Base-by-base conservation (phyloP, 1,284 basidiomycete genomes). In the Xerocomus minutiporus region DNA sequence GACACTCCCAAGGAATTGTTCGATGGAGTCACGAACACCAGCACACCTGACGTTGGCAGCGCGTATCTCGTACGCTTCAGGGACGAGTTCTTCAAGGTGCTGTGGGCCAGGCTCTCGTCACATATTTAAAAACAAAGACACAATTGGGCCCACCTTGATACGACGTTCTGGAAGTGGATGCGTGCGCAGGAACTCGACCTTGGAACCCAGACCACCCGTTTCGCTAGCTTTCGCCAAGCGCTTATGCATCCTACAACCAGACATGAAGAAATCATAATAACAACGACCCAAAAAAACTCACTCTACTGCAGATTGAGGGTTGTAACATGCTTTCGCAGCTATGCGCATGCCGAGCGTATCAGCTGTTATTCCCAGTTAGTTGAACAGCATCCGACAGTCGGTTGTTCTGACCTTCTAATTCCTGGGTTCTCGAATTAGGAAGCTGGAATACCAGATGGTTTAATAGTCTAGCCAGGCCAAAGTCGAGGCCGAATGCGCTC, bases 351-450 rank as follows among this genome's bases (percentile, higher is more conserved):
- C 91, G 46, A 93, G 85, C 31, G 80, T 77, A 65, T 93, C 89
- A 35, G 90, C 89, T 88, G 54, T 35, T 50, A 15, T 28, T 42
- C 11, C 36, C 15, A 1, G 34, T 66, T 2, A 60, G 54, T 36
- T 20, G n/a, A 43, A 13, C 17, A 17, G 8, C 11, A 8, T 32
- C 11, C 31, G 15, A 40, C 13, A 23, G 9, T 31, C n/a, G 43
- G n/a, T 4, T 2, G n/a, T 25, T 57, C 69, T 54, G 51, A 80
- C 88, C 91, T 79, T 97, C 94, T 4, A 80, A 74, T 67, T 96
- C 93, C 46, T 86, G 82, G 28, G 74, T 83, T 46, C 94, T 77
- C 1, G 89, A 93, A 68, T 97, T 93, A 0, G 94, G 94, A 4
- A 96, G 76, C 49, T 84, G 78, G 32, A 91, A 71, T 5, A 93